Base-by-base conservation (phyloP, 768 basidiomycete species). In the Trametes cingulata region DNA sequence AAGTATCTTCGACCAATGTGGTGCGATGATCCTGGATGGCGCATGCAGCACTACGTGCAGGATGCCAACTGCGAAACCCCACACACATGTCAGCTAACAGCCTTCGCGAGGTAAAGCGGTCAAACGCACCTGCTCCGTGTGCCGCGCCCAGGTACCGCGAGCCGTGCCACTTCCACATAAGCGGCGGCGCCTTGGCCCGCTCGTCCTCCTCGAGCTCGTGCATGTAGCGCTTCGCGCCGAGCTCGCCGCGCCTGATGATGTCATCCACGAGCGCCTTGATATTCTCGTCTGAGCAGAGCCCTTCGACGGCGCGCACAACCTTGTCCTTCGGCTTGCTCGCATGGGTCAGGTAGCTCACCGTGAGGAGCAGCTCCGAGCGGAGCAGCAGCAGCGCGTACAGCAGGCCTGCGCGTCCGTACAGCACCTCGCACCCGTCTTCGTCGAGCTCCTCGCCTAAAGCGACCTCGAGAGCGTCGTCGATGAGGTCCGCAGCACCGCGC, bases 81-180 rank as follows among this genome's bases (percentile, higher is more conserved):
- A 8, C 22, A 24, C 27, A 6, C 3, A 22, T 24, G 9, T 36
- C 20, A 51, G n/a, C 5, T 17, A 17, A 9, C 35, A 24, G 13
- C 27, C 4, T 19, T 25, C 14, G 13, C 19, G 22, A 29, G 15
- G 52, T 19, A 17, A 2, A 48, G 7, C 19, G 33, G 13, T 33
- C 19, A 27, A 8, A 72, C 82, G 46, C 57, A 82, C 84, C 81
- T 53, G 84, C 74, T n/a, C 85, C 85, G 72, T 86, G 85, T 3
- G 83, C 83, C 15, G 73, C 83, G 37, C 85, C 84, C 1, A 85
- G 69, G 65, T 85, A 85, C 22, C 79, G 72, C 61, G 78, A 83
- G n/a, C 76, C 72, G 63, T 83, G 79, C 85, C 85, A 86, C 10
- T 69, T 72, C 85, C 84, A 85, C 82, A 85, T 85, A 27, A 85